phyloP scores from a whole-genome alignment of 2,329 filamentous ascomycete genomes.

The Calonectria crousiana region DNA sequence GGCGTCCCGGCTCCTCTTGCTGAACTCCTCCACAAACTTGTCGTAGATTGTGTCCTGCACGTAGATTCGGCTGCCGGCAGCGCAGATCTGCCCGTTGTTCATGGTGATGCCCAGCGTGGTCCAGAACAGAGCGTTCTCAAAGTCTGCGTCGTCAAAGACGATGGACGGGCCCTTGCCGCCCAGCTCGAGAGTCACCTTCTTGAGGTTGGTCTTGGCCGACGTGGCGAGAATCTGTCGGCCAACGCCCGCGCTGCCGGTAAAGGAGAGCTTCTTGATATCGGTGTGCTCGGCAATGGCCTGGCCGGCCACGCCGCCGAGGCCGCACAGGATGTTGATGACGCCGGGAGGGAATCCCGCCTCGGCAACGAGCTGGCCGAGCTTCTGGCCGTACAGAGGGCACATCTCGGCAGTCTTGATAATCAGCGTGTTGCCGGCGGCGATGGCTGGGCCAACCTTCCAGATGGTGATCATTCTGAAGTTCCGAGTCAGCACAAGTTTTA shows the following conservation, averaged over 20 bases:
- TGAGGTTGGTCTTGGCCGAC: conserved; percentile 67
- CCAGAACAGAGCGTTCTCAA: conserved; percentile 71
- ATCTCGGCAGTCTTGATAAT: conserved; percentile 74
- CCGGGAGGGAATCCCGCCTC: conserved; percentile 81
- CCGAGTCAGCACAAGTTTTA: not conserved
- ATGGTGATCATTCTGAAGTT: conserved; percentile 30
- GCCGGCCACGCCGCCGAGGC: conserved; percentile 74
- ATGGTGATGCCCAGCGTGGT: conserved; percentile 55
- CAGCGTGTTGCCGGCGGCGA: conserved; percentile 72
- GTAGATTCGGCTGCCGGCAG: conserved; percentile 69
- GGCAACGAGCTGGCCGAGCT: conserved; percentile 73
- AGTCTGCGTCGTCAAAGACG: conserved; percentile 70
- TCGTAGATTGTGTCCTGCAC: conserved; percentile 69
- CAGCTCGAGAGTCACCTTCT: conserved; percentile 70
- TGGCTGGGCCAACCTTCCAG: conserved; percentile 73
- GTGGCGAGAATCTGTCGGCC: conserved; percentile 77
- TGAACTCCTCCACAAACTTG: conserved; percentile 70
- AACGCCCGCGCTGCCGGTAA: conserved; percentile 78
- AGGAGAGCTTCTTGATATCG: conserved; percentile 78
- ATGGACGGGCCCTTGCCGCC: conserved; percentile 72
- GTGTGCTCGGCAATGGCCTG: conserved; percentile 74
- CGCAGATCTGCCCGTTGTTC: conserved; percentile 71
- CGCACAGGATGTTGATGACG: conserved; percentile 79
- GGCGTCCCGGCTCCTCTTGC: conserved; percentile 64
- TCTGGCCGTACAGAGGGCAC: conserved; percentile 70